Evolutionary conservation across 805 yeast species (phyloP), one percentile per base, ranked within the genome.

Genomic region (Blastobotrys attinorum): DNA sequence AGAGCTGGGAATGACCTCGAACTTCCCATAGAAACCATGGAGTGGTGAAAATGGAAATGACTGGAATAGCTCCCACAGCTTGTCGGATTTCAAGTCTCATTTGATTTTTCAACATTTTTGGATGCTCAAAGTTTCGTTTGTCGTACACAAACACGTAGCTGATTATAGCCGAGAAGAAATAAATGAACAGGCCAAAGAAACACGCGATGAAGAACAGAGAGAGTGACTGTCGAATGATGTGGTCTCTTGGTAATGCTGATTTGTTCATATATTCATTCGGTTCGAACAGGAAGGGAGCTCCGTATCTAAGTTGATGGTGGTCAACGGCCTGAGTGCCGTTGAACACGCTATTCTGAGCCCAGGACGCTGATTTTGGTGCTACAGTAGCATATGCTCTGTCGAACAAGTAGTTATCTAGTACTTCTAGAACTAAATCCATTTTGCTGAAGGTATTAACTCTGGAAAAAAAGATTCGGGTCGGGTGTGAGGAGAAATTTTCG

Each of bases 41-140:
- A 5, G 80, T 74, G 0, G 98, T 92, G 52, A 85, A 70, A 23
- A 74, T 42, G 17, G 92, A 92, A 98, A 92, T 92, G 16, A 71
- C 61, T 23, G 98, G 98, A 52, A 92, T 88, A 13, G 97, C 81
- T 16, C 82, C 65, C 47, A 76, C 51, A 0, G 96, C 96, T 59
- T 79, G 81, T 50, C 73, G 66, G 50, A 90, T 83, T 62, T 92
- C 98, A 59, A 86, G 67, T 3, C 75, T 66, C 76, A 92, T 79
- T 69, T 92, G 98, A 67, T 92, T 90, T 63, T 92, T 92, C 65
- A 92, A 73, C 64, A 85, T 90, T 62, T 96, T 76, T 47, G 98
- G 98, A 63, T 92, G 98, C 66, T 90, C 86, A 74, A 90, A 87
- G 47, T 87, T 85, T 43, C 80, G 79, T 60, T 81, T 83, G 65